Evolutionary conservation across 352 stramenopile genomes (phyloP), one percentile per base, ranked within the genome.

Genomic region (Pythium periplocum): DNA sequence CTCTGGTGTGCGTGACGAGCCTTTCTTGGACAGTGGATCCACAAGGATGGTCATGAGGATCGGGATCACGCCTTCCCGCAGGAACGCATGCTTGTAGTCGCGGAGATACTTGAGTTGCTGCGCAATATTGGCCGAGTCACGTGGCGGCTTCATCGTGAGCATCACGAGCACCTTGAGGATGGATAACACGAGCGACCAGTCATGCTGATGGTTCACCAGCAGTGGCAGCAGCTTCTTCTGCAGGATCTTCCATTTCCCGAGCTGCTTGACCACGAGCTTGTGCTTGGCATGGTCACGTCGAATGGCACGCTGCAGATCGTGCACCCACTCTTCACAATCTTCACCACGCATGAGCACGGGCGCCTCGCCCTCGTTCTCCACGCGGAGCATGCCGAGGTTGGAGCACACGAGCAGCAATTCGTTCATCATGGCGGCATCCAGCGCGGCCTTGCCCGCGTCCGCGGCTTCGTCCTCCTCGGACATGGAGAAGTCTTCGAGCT

Each of bases 91-190:
- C 55, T 96, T 96, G 71, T 96, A 96, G 34, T 75, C 73, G 32
- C 82, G 62, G 7, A 96, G 57, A 54, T 90, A 92, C 64, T 80
- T 80, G 37, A 93, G 60, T 51, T 96, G 83, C 51, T 90, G 69
- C 6, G 80, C 75, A 34, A 93, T 73, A 52, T 93, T 86, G 42
- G 71, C 86, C 36, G 83, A 93, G 44, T 94, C 82, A 30, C 71
- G 73, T 3, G 80, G 52, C 1, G 84, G 86, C 44, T 89, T 88
- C 83, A 91, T 96, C 2, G 86, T 96, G 38, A 96, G 71, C 86
- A 96, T 94, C 31, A 94, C 84, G 39, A 96, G 76, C 53, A 96
- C 83, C 57, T 96, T 96, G 12, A 94, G 65, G 55, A 96, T 89
- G 33, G 86, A 94, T 45, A 94, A 90, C 9, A 92, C 81, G n/a